phyloP scores from a whole-genome alignment of 352 stramenopile species.

The Phytophthora litchii region DNA sequence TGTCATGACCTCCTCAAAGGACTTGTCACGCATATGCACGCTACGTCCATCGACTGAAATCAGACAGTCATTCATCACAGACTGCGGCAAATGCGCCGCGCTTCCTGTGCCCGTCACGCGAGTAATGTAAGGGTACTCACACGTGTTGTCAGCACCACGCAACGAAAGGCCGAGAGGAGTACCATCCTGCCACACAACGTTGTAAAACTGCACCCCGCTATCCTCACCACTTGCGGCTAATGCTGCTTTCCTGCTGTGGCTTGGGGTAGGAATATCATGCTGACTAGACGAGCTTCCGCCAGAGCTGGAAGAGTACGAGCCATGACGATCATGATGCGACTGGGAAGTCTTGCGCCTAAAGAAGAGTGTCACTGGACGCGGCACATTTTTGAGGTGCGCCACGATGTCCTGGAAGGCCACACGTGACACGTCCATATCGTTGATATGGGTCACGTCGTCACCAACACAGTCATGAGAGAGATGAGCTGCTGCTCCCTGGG shows the following conservation, averaged over 20 bases:
- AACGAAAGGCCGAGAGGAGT: slow-evolving; percentile 79
- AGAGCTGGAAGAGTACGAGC: slow-evolving; percentile 51
- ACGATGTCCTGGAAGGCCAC: slow-evolving; percentile 84
- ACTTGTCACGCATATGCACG: slow-evolving; percentile 80
- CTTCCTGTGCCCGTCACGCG: slow-evolving; percentile 84
- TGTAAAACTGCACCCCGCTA: slow-evolving; percentile 73
- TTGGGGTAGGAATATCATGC: slow-evolving; percentile 50
- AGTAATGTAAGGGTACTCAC: slow-evolving; percentile 89
- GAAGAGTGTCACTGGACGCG: slow-evolving; percentile 78
- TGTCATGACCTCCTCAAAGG: slow-evolving; percentile 88
- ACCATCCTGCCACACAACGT: slow-evolving; percentile 83
- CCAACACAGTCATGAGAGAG: slow-evolving; percentile 83
- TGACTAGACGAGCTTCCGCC: slow-evolving; percentile 37
- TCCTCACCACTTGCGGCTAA: slow-evolving; percentile 34
- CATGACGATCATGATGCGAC: slow-evolving; percentile 29
- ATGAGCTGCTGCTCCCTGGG: slow-evolving; percentile 69
- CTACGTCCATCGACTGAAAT: slow-evolving; percentile 84
- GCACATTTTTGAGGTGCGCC: slow-evolving; percentile 75
- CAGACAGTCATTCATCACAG: slow-evolving; percentile 76
- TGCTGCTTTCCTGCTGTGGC: slow-evolving; percentile 38
- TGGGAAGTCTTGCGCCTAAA: slow-evolving; percentile 57
- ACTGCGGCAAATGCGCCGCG: slow-evolving; percentile 76
- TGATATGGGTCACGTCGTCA: slow-evolving; percentile 86
- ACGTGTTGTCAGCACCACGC: slow-evolving; percentile 66
- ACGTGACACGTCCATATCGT: slow-evolving; percentile 81